phyloP scores from a whole-genome alignment of 805 yeast genomes.

The Dipodascus geniculatus region DNA sequence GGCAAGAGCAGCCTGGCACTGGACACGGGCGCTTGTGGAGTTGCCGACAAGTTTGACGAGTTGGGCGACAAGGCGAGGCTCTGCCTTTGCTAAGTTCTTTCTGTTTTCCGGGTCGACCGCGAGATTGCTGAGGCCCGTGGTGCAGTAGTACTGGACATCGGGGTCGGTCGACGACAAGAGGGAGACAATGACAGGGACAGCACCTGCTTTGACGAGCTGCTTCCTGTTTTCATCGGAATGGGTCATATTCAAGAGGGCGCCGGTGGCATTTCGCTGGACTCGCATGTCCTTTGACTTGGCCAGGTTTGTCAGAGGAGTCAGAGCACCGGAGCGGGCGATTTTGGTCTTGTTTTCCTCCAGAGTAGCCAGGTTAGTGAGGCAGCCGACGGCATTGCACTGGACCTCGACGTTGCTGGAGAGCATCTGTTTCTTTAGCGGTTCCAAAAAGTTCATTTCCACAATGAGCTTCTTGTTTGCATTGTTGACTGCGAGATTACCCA shows the following conservation, averaged over 20 bases:
- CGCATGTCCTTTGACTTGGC: conserved; percentile 92
- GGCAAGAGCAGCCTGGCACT: conserved; percentile 97
- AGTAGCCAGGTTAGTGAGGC: conserved; percentile 95
- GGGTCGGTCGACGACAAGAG: conserved; percentile 78
- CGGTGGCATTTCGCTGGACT: conserved; percentile 97
- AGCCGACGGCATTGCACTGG: conserved; percentile 98
- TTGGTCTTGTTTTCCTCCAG: conserved; percentile 94
- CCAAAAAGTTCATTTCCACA: conserved; percentile 98
- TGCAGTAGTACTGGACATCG: conserved; percentile 96
- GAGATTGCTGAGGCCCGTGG: conserved; percentile 91
- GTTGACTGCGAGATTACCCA: conserved; percentile 94
- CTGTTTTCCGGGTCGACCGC: conserved; percentile 95
- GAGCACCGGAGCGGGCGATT: conserved; percentile 93
- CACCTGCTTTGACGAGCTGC: conserved; percentile 94
- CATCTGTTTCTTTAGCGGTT: conserved; percentile 95
- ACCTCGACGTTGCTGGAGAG: conserved; percentile 94
- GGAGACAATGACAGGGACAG: conserved; percentile 91
- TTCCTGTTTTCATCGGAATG: conserved; percentile 94
- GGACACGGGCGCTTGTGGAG: conserved; percentile 85
- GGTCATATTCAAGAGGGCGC: conserved; percentile 95
- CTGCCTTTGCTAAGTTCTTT: conserved; percentile 78
- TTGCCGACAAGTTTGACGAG: conserved; percentile 28
- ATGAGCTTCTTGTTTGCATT: conserved; percentile 87
- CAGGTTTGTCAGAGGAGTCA: conserved; percentile 83
- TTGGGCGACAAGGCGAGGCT: conserved; percentile 67